Base-by-base conservation (phyloP, 2,329 filamentous ascomycete genomes). In the Diplodia mutila region DNA sequence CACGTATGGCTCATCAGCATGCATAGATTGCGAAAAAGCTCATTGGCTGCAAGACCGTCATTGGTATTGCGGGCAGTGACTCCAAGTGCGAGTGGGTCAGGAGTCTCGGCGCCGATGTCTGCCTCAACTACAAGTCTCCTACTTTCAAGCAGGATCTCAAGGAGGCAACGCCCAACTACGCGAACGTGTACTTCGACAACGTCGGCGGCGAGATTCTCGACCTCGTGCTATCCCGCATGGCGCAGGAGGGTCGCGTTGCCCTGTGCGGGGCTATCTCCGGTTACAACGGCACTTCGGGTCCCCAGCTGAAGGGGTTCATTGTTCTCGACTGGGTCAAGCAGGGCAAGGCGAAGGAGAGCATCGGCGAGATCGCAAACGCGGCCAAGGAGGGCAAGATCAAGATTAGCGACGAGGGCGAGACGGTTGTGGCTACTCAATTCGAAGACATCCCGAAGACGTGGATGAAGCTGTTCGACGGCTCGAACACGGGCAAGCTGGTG, bases 241-340 rank as follows among this genome's bases (percentile, higher is more conserved):
- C 79, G 74, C 75, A 73, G 23, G 70, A 75, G 53, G 82, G 82
- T 1, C 76, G 79, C 8, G 75, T 84, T 9, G 78, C 79, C 3
- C 77, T 80, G 0, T 84, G 81, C 69, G 82, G 82, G 11, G 77
- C 80, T 5, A 79, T 84, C 34, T 71, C 78, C 3, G 74, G 73
- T 5, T 84, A 84, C 72, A 83, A 83, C 70, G 68, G 71, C 18
- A 73, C 71, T 25, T 70, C 70, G 1, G 69, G 65, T 23, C 34
- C 12, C 23, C 77, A 77, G 66, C 73, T 84, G 27, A 77, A 75
- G 69, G 82, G 82, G 0, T 93, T 94, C 78, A 89, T 93, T 69
- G 85, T 92, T 59, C 86, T 91, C 66, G 91, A 93, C 76, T 91
- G 53, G 48, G 29, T 52, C 25, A 18, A 55, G 23, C 34, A 42